These are phyloP conservation scores for Abrus pulchellus DNA, from an alignment of 306 rosid species.

Conservation along the genomic window DNA sequence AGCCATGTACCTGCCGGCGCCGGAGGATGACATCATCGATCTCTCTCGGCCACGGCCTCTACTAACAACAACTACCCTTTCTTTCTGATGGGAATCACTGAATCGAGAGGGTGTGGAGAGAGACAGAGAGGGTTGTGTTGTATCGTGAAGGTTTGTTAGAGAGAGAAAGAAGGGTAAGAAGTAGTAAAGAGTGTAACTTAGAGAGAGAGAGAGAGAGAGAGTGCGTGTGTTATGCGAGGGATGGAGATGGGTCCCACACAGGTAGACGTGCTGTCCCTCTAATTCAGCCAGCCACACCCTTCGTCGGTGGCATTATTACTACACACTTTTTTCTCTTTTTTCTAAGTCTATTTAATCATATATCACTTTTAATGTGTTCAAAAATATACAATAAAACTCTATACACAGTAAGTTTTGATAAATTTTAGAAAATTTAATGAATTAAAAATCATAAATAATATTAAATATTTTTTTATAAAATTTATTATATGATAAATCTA, in stretches of 20 bases:
- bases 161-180: neutral
- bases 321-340: neutral
- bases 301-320: constrained; percentile 39
- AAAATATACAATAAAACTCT: too few relatives aligned
- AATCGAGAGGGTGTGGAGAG: neutral
- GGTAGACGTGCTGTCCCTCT: constrained; percentile 38
- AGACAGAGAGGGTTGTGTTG: neutral
- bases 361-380: too few relatives aligned
- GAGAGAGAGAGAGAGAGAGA: neutral
- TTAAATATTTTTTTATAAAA: too few relatives aligned
- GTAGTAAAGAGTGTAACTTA: neutral
- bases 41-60: constrained; percentile 19
- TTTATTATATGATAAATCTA: too few relatives aligned
- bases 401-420: too few relatives aligned
- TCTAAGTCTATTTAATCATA: too few relatives aligned
- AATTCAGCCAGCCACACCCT: constrained; percentile 13
- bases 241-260: constrained; percentile 17
- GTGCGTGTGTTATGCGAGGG: neutral
- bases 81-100: too few relatives aligned
- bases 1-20: constrained; percentile 76
- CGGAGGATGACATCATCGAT: constrained; percentile 64
- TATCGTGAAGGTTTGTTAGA: neutral
- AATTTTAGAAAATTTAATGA: too few relatives aligned
- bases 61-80: too few relatives aligned
- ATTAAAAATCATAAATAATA: too few relatives aligned